Conservation (phyloP, 108 stramenopile genomes). For the Fistulifera pelliculosa region DNA sequence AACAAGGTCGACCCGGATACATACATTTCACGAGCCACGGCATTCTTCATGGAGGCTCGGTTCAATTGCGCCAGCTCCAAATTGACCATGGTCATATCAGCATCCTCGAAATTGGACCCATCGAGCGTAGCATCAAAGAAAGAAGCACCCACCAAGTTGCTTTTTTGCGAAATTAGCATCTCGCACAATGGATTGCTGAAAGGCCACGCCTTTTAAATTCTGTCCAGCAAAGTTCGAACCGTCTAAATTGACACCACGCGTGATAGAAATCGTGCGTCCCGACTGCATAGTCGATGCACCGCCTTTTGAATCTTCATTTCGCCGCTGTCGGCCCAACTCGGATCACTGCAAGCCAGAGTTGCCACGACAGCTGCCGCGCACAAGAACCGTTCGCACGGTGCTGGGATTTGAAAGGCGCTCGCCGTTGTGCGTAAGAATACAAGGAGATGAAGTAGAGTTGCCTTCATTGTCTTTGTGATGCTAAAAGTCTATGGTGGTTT, state of each 20-base stretch:
- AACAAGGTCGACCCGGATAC: constrained; percentile 85
- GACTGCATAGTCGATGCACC: constrained; percentile 78
- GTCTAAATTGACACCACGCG: constrained; percentile 88
- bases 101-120: constrained; percentile 82
- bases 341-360: no score
- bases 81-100: constrained; percentile 71
- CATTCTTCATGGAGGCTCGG: constrained; percentile 57
- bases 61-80: constrained; percentile 84
- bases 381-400: no score
- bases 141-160: constrained; percentile 72
- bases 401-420: no score
- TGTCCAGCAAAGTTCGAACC: constrained; percentile 64
- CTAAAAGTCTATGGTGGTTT: no score
- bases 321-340: no score
- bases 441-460: no score
- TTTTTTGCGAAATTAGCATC: constrained; percentile 74
- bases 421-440: no score
- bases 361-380: no score
- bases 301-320: constrained; percentile 17
- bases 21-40: constrained; percentile 83
- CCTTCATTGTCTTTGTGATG: no score
- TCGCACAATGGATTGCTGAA: constrained; percentile 90
- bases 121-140: constrained; percentile 94
- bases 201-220: constrained; percentile 89
- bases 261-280: constrained; percentile 88